phyloP scores from a whole-genome alignment of 169 alveolate species.

The Perkinsus chesapeaki region DNA sequence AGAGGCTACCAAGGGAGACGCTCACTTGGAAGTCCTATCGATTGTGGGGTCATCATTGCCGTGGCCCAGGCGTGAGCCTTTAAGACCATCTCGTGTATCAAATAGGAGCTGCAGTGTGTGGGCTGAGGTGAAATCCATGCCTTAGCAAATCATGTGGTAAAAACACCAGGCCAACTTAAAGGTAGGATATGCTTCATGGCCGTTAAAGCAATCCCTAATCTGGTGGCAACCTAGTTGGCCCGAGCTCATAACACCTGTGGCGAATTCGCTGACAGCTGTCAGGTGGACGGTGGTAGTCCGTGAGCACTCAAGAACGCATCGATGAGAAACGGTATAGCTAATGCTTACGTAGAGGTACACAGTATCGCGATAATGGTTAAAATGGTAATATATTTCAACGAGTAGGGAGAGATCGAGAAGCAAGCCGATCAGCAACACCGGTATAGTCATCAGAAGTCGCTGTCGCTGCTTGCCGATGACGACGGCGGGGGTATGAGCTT shows the following conservation, averaged over 20 bases:
- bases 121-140: background rate
- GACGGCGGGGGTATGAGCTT: background rate
- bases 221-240: too few relatives aligned
- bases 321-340: background rate
- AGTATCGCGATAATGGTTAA: background rate
- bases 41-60: slow-evolving; percentile 2
- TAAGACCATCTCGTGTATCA: background rate
- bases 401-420: background rate
- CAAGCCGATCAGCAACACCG: background rate
- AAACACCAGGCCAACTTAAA: too few relatives aligned
- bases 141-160: background rate
- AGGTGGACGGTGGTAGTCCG: too few relatives aligned
- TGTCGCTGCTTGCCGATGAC: background rate
- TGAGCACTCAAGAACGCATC: background rate
- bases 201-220: too few relatives aligned
- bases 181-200: too few relatives aligned
- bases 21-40: background rate
- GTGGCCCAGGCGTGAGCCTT: background rate
- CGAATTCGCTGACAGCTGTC: too few relatives aligned
- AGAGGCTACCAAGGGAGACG: background rate
- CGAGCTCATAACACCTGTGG: too few relatives aligned
- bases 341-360: background rate
- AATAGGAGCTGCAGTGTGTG: background rate
- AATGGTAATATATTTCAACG: background rate
- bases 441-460: background rate